These are phyloP conservation scores for Saturnispora quitensis DNA, from an alignment of 805 yeast genomes.

Conservation along the genomic window DNA sequence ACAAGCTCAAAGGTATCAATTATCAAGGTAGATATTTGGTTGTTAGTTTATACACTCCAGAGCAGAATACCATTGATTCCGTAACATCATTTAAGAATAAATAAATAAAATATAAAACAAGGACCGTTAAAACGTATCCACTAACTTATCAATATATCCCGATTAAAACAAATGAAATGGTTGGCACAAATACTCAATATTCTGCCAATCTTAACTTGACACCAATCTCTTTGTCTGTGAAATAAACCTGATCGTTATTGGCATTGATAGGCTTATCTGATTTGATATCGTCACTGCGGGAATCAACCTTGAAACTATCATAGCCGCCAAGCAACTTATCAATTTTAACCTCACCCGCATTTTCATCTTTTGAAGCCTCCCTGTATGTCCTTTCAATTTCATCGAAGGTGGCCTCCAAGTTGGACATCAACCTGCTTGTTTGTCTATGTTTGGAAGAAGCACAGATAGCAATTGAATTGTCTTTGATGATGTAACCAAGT, in stretches of 20 bases:
- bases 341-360: conserved; percentile 17
- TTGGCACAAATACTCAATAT: conserved; percentile 28
- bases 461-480: conserved; percentile 68
- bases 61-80: conserved; percentile 19
- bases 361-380: conserved; percentile 20
- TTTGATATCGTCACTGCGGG: conserved; percentile 45
- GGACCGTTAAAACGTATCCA: neutral
- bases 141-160: neutral
- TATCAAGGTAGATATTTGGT: conserved; percentile 51
- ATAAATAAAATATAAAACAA: neutral
- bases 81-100: conserved; percentile 5
- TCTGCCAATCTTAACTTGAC: conserved; percentile 56
- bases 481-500: conserved; percentile 82
- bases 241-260: conserved; percentile 7
- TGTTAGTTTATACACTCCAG: conserved; percentile 39
- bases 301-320: conserved; percentile 64
- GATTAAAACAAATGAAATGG: neutral
- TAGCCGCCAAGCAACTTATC: conserved; percentile 64
- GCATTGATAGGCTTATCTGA: conserved; percentile 23
- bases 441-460: conserved; percentile 85
- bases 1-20: conserved; percentile 52
- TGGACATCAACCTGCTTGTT: conserved; percentile 66
- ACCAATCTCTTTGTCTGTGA: conserved; percentile 44
- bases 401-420: conserved; percentile 50
- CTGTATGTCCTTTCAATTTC: conserved; percentile 47